Base-by-base conservation (phyloP, 2,329 filamentous ascomycete genomes). In the Aspergillus sp. region DNA sequence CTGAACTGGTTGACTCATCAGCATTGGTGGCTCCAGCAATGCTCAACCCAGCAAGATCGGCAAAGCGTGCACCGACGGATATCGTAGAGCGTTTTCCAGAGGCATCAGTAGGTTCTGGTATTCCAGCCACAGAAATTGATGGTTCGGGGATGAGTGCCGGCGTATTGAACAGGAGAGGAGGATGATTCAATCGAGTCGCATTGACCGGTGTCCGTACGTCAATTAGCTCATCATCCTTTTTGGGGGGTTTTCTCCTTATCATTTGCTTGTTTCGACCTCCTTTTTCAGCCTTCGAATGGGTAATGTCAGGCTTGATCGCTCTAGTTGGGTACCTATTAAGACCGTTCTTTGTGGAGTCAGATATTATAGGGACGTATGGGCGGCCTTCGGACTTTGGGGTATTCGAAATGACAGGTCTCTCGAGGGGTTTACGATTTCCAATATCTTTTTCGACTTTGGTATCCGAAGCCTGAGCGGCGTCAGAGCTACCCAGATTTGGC, bases 281-380 rank as follows among this genome's bases (percentile, higher is more conserved):
- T 9, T 39, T 57, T n/a, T 17, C 35, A 25, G 37, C 7, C 40
- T 48, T 50, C 9, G 41, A 11, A 33, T n/a, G 23, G 48, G 5
- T 5, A 23, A 14, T 49, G 14, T 17, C 25, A 17, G 14, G 44
- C 7, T 31, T 46, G 40, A 19, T 27, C n/a, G 6, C 11, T 35
- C 33, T 39, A 3, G 12, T 11, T 21, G 41, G 44, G 4, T 12
- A 9, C 12, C 55, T 62, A 2, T 58, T 60, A 5, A 57, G 48
- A 12, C 56, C 61, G 51, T 68, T 64, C 39, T 61, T 64, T 12
- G 58, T 63, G 5, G 51, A 47, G 41, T 68, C 61, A 9, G 64
- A 67, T 6, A n/a, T 57, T 3, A 40, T 12, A 1, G 60, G 52
- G 25, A 58, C 27, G 8, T n/a, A 14, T 25, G 41, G 3, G 41